These are phyloP conservation scores for Myriangium duriaei DNA, from an alignment of 2,329 filamentous ascomycete species.

Conservation along the genomic window DNA sequence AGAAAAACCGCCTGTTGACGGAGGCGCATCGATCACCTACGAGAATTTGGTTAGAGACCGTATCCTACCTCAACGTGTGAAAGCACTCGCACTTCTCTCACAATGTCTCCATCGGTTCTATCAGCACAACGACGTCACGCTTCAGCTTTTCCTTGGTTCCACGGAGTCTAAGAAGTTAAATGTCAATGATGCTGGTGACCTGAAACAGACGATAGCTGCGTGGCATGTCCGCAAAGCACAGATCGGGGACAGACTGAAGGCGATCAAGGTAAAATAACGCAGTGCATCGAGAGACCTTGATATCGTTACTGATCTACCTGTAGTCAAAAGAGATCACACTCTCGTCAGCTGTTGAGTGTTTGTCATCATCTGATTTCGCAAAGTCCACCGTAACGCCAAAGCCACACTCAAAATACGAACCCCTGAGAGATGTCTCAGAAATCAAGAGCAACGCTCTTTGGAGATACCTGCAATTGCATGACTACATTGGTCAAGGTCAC, in stretches of 20 bases:
- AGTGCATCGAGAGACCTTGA: too few species aligned
- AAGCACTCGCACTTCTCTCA: constrained; percentile 65
- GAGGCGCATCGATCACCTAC: constrained; percentile 68
- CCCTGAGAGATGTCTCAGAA: constrained; percentile 53
- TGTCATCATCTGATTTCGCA: constrained; percentile 58
- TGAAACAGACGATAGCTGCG: constrained; percentile 41
- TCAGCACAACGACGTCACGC: constrained; percentile 61
- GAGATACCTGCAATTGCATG: constrained; percentile 80
- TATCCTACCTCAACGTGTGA: constrained; percentile 61
- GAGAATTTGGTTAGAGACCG: constrained; percentile 62
- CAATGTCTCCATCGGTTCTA: constrained; percentile 74
- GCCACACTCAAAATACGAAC: constrained; percentile 19
- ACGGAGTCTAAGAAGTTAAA: constrained; percentile 42
- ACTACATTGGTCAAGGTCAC: constrained; percentile 70
- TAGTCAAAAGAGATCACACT: constrained; percentile 28
- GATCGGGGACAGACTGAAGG: constrained; percentile 11
- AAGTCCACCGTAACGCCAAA: constrained; percentile 50
- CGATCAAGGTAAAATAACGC: constrained; percentile 14
- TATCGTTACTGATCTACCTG: too few species aligned
- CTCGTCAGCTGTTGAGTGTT: constrained; percentile 39
- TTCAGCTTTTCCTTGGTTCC: constrained; percentile 75
- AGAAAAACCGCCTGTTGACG: constrained; percentile 74
- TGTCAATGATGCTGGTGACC: constrained; percentile 28
- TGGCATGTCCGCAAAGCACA: constrained; percentile 56
- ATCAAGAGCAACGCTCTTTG: constrained; percentile 66